phyloP scores from a whole-genome alignment of 2,329 filamentous ascomycete genomes.

The Didymella sp. region DNA sequence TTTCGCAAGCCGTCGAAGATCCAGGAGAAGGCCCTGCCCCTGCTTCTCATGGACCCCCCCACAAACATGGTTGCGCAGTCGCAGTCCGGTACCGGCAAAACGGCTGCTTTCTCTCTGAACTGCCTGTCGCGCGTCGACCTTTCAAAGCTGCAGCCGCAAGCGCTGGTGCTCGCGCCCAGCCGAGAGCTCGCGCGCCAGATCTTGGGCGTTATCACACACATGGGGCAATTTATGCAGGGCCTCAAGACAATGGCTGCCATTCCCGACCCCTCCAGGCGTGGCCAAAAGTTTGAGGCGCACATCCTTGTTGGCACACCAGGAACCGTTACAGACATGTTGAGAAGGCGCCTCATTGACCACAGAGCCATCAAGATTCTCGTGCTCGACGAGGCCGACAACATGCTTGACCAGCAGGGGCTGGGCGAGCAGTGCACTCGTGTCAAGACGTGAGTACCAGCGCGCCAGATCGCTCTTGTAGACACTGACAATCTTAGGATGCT shows the following conservation, averaged over 20 bases:
- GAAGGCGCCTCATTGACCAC: conserved; percentile 75
- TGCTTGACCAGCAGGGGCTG: conserved; percentile 94
- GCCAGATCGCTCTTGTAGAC: background rate
- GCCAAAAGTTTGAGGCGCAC: conserved; percentile 72
- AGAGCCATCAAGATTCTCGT: conserved; percentile 81
- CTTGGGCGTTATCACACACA: conserved; percentile 78
- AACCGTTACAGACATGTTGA: conserved; percentile 87
- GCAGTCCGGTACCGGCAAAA: conserved; percentile 99
- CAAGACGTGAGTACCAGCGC: conserved; percentile 69
- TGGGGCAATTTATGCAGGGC: conserved; percentile 82
- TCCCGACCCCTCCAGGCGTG: conserved; percentile 74
- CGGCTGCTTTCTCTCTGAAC: conserved; percentile 92
- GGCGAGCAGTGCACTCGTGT: conserved; percentile 94
- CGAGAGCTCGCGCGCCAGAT: conserved; percentile 96
- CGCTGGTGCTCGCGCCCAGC: conserved; percentile 86
- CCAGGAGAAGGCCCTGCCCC: conserved; percentile 89
- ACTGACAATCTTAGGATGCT: conserved; percentile 66
- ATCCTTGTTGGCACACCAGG: conserved; percentile 94
- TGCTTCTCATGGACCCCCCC: conserved; percentile 86
- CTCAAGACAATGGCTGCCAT: conserved; percentile 82
- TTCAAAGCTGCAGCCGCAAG: conserved; percentile 74
- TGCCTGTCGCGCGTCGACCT: conserved; percentile 87
- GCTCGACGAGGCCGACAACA: conserved; percentile 97
- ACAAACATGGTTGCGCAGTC: conserved; percentile 97
- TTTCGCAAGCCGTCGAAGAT: conserved; percentile 98